Evolutionary conservation across 192 early-diverging fungal species (phyloP).

Genomic region (Chytriomyces sp.): DNA sequence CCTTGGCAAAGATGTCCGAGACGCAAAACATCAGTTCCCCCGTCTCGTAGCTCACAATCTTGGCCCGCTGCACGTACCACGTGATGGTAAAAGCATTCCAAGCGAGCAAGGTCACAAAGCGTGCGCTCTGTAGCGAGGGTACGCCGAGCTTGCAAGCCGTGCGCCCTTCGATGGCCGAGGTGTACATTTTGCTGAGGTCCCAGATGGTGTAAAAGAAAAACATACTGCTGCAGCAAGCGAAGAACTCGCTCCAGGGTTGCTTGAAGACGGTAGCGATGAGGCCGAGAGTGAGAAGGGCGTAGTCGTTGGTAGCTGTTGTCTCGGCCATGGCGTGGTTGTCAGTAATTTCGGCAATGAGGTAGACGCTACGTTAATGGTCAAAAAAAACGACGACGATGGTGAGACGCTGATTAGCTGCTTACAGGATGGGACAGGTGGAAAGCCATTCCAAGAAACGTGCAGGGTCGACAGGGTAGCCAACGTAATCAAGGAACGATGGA

Average conservation of each 20-base stretch:
- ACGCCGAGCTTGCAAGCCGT: constrained; percentile 18
- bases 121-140: background rate
- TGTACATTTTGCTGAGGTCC: constrained; percentile 26
- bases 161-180: constrained; percentile 23
- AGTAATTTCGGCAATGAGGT: constrained; percentile 20
- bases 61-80: background rate
- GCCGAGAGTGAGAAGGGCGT: constrained; percentile 28
- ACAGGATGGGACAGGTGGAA: background rate
- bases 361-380: background rate
- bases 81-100: background rate
- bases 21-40: constrained; percentile 28
- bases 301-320: constrained; percentile 12
- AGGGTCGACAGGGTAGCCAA: background rate
- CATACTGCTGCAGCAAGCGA: background rate
- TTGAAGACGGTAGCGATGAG: constrained; percentile 27
- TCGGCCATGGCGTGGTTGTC: constrained; percentile 8
- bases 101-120: background rate
- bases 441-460: background rate
- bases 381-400: background rate
- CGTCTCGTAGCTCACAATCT: background rate
- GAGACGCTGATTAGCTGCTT: too few relatives aligned
- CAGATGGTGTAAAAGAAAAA: constrained; percentile 24
- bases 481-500: background rate
- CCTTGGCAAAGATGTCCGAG: constrained; percentile 39
- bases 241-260: constrained; percentile 26